These are phyloP conservation scores for Rhizopus delemar DNA, from an alignment of 371 early-diverging fungal species.

Conservation along the genomic window DNA sequence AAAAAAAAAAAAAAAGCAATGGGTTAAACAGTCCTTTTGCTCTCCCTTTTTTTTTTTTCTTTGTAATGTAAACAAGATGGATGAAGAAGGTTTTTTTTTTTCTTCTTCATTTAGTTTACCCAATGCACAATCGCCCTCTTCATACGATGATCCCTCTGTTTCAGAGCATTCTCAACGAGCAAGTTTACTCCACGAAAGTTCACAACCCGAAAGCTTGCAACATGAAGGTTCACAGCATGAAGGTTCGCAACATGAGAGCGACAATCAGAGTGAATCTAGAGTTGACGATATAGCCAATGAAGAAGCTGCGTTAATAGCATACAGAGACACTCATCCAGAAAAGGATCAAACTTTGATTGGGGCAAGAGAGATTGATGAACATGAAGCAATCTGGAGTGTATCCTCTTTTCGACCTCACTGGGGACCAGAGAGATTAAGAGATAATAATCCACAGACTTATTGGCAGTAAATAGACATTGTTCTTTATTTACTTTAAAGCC, in stretches of 20 bases:
- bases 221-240: too few relatives aligned
- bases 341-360: constrained; percentile 30
- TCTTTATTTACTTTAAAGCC: neutral
- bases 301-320: constrained; percentile 24
- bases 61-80: neutral
- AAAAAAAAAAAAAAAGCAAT: neutral
- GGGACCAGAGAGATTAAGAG: constrained; percentile 68
- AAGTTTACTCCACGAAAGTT: neutral
- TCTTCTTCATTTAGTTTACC: neutral
- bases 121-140: neutral
- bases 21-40: neutral
- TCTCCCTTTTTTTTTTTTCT: neutral
- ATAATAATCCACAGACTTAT: constrained; percentile 71
- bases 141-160: neutral
- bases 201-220: too few relatives aligned
- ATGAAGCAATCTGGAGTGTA: constrained; percentile 67
- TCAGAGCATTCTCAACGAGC: neutral
- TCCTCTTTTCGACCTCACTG: constrained; percentile 72
- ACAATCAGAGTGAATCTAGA: constrained; percentile 21
- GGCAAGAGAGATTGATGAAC: constrained; percentile 58
- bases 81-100: neutral
- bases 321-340: constrained; percentile 37
- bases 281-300: constrained; percentile 30
- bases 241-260: neutral
- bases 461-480: constrained; percentile 71